phyloP scores from a whole-genome alignment of 73 alveolate species.

The Paraurostyla sp. region DNA sequence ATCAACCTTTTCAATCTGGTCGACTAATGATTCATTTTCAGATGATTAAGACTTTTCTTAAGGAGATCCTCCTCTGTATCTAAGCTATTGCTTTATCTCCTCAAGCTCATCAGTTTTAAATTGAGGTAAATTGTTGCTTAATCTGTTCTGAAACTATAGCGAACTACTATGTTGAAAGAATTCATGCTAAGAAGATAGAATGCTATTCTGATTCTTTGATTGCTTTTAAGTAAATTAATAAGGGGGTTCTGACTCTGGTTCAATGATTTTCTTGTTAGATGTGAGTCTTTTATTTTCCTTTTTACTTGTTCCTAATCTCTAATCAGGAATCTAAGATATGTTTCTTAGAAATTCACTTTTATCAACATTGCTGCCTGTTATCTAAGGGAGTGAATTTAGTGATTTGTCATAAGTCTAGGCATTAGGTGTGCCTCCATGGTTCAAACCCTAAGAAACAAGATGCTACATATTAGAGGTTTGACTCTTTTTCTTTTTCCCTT shows the following conservation, averaged over 20 bases:
- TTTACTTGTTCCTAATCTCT: background rate
- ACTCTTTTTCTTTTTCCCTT: slow-evolving; percentile 11
- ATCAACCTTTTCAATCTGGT: no score
- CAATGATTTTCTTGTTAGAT: background rate
- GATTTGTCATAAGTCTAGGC: background rate
- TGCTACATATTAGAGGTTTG: slow-evolving; percentile 1
- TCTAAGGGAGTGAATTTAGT: background rate
- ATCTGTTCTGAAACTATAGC: no score
- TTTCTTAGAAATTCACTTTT: background rate
- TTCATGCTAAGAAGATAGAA: background rate
- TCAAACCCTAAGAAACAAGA: no score
- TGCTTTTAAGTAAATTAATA: slow-evolving; percentile 16
- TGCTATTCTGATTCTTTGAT: background rate
- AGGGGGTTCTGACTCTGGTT: slow-evolving; percentile 57
- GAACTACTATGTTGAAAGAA: background rate
- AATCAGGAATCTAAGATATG: background rate
- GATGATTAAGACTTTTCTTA: no score
- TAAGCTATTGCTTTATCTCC: no score
- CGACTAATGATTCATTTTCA: no score
- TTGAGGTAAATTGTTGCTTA: no score
- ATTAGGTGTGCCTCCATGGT: no score
- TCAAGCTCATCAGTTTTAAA: no score
- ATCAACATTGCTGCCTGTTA: background rate
- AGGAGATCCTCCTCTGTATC: no score
- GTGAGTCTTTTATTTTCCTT: background rate